Conservation (phyloP, 2,329 filamentous ascomycete genomes). For the Calonectria hongkongensis region DNA sequence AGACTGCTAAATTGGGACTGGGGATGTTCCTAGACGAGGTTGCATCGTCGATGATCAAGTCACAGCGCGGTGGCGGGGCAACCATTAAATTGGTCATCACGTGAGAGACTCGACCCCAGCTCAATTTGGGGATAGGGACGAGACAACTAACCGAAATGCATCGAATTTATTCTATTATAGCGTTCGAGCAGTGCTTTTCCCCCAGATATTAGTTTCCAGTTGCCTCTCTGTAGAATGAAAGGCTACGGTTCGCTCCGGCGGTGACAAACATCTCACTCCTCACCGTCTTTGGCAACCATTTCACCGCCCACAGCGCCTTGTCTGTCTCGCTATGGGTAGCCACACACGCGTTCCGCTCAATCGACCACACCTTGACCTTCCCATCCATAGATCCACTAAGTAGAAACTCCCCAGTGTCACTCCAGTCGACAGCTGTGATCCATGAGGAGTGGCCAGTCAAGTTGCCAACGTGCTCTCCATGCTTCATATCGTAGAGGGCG, state of each 20-base stretch:
- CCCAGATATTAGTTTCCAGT: conserved; percentile 59
- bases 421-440: conserved; percentile 96
- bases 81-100: conserved; percentile 70
- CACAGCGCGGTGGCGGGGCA: conserved; percentile 69
- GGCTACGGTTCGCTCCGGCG: conserved; percentile 83
- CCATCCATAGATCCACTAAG: conserved; percentile 93
- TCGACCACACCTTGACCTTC: conserved; percentile 96
- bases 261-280: conserved; percentile 85
- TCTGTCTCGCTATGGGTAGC: conserved; percentile 95
- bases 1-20: conserved; percentile 30
- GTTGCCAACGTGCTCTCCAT: conserved; percentile 94
- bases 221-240: conserved; percentile 90
- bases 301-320: conserved; percentile 87
- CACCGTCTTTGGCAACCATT: conserved; percentile 85
- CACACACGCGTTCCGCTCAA: conserved; percentile 88
- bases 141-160: neutral
- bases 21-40: conserved; percentile 22
- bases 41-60: conserved; percentile 44
- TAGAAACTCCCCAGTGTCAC: conserved; percentile 91
- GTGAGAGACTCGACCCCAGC: conserved; percentile 59
- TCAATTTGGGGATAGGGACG: neutral
- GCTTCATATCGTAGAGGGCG: conserved; percentile 91
- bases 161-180: conserved; percentile 4
- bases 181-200: neutral
- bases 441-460: conserved; percentile 87